Evolutionary conservation across 345 rosid genomes (phyloP).

Genomic region (Eucalyptus lansdowneana): DNA sequence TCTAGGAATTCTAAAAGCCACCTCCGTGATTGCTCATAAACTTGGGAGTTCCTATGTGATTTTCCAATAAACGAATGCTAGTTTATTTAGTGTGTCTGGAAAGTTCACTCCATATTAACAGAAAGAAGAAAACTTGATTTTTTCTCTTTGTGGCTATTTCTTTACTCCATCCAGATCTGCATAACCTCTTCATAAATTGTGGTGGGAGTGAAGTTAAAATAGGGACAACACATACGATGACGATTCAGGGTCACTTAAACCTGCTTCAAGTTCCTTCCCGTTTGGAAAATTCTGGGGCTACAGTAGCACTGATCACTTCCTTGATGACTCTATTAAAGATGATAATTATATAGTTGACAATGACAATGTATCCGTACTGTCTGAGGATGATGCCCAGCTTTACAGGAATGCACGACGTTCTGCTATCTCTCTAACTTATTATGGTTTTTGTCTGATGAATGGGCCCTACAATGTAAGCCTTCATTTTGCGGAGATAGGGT

Average conservation of each 20-base stretch:
- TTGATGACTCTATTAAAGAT: not conserved
- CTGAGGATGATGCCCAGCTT: not conserved
- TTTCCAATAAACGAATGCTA: not conserved
- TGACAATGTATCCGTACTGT: not conserved
- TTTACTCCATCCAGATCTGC: not conserved
- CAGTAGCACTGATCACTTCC: not conserved
- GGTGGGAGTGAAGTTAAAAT: conserved; percentile 8
- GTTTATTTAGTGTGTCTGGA: not conserved
- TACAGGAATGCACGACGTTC: conserved; percentile 4
- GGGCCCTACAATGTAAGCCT: conserved; percentile 44
- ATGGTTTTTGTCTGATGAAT: conserved; percentile 28
- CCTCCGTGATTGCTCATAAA: not conserved
- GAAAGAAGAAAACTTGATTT: not conserved
- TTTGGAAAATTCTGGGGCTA: not conserved
- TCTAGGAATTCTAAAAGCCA: not conserved
- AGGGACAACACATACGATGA: conserved; percentile 6
- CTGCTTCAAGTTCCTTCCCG: not conserved
- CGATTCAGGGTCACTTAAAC: not conserved
- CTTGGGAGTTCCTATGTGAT: not conserved
- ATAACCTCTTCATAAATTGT: conserved; percentile 24
- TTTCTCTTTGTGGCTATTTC: not conserved
- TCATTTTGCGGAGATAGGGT: conserved; percentile 62
- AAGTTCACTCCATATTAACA: not conserved
- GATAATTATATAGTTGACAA: not conserved
- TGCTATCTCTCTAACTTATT: conserved; percentile 36